Conservation (phyloP, 73 alveolate species). For the Paramecium caudatum region DNA sequence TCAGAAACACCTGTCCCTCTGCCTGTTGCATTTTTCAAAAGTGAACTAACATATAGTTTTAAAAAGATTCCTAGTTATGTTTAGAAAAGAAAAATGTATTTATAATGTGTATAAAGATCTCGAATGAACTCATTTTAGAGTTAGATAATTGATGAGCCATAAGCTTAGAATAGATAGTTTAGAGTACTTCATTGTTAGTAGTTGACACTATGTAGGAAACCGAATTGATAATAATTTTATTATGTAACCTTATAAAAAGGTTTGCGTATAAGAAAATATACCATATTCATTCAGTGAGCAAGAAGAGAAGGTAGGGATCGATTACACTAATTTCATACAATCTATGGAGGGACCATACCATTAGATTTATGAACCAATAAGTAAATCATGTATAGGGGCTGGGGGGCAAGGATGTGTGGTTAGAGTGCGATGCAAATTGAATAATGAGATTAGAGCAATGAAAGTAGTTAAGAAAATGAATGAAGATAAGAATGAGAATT, state of each 20-base stretch:
- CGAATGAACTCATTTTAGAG: slow-evolving; percentile 68
- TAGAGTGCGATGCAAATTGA: slow-evolving; percentile 48
- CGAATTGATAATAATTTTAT: background rate
- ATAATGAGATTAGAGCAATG: slow-evolving; percentile 63
- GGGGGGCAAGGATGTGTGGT: slow-evolving; percentile 51
- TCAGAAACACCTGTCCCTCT: slow-evolving; percentile 31
- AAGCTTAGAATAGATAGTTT: too few species aligned
- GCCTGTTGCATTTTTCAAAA: slow-evolving; percentile 20
- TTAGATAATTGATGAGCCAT: slow-evolving; percentile 36
- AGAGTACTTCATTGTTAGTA: too few species aligned
- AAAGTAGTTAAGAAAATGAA: slow-evolving; percentile 9
- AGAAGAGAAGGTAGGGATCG: slow-evolving; percentile 4
- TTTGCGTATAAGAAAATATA: background rate
- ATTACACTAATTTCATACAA: slow-evolving; percentile 34
- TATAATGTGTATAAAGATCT: background rate
- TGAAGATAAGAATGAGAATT: slow-evolving; percentile 43
- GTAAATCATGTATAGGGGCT: slow-evolving; percentile 5
- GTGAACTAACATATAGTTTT: slow-evolving; percentile 6
- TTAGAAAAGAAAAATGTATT: slow-evolving; percentile 21
- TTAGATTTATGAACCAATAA: slow-evolving; percentile 32
- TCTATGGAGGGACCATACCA: slow-evolving; percentile 7
- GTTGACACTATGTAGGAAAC: too few species aligned
- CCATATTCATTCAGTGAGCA: slow-evolving; percentile 52
- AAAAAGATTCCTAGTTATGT: background rate
- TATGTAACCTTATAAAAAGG: slow-evolving; percentile 64